Conservation (phyloP, 1,284 basidiomycete genomes). For the Athelia psychrophila region DNA sequence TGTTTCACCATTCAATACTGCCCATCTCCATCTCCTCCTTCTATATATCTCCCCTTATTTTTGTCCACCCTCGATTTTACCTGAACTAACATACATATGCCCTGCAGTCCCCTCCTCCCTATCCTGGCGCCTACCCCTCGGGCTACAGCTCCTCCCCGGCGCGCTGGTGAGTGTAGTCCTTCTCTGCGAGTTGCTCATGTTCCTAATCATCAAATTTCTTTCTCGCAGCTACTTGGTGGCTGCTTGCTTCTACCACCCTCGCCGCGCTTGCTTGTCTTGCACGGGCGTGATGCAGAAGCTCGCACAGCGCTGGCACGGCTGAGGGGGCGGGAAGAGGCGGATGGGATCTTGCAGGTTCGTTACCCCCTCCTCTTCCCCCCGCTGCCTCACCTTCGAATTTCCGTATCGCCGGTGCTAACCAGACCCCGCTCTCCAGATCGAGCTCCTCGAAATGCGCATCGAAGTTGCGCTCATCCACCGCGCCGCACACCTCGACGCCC, state of each 20-base stretch:
- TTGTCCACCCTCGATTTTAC: background rate
- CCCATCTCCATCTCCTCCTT: too few relatives aligned
- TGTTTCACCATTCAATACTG: too few relatives aligned
- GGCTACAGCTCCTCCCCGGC: conserved; percentile 70
- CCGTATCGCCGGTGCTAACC: too few relatives aligned
- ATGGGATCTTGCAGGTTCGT: conserved; percentile 59
- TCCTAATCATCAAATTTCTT: too few relatives aligned
- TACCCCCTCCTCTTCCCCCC: too few relatives aligned
- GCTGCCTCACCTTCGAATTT: too few relatives aligned
- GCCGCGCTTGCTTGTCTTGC: conserved; percentile 63
- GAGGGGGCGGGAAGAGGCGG: conserved; percentile 39
- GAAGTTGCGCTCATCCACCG: conserved; percentile 51
- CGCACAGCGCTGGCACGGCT: conserved; percentile 49
- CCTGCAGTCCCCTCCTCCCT: conserved; percentile 48
- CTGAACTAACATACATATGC: background rate
- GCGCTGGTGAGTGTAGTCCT: too few relatives aligned
- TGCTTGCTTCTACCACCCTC: conserved; percentile 69
- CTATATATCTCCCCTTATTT: too few relatives aligned
- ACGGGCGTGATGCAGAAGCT: conserved; percentile 56
- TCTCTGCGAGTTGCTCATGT: too few relatives aligned
- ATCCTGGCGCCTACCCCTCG: conserved; percentile 78
- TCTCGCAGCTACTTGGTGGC: conserved; percentile 61
- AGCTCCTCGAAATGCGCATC: conserved; percentile 71
- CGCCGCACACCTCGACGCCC: conserved; percentile 19
- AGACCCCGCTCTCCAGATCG: conserved; percentile 50